phyloP scores from a whole-genome alignment of 2,329 filamentous ascomycete species.

The Zasmidium angulare region DNA sequence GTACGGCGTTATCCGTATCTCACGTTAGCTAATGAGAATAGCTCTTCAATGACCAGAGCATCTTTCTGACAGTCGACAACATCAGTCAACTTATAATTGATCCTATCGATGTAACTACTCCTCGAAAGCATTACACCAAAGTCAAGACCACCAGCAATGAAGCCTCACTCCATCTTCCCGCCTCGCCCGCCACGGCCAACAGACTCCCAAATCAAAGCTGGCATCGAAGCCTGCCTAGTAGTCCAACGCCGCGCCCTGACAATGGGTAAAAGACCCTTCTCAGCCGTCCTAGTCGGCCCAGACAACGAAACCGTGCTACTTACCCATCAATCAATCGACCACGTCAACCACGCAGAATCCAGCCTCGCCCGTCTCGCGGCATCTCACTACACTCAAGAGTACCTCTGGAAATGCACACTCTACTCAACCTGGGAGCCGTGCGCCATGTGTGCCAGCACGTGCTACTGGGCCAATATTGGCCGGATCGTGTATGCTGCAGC shows the following conservation, averaged over 20 bases:
- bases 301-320: conserved; percentile 52
- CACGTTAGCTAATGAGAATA: not conserved
- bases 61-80: not conserved
- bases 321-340: conserved; percentile 52
- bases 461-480: conserved; percentile 56
- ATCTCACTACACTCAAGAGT: conserved; percentile 49
- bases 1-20: not conserved
- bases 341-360: conserved; percentile 55
- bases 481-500: conserved; percentile 53
- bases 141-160: not conserved
- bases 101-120: too few relatives aligned
- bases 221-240: conserved; percentile 40
- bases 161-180: conserved; percentile 32
- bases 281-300: conserved; percentile 49
- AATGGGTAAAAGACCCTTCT: conserved; percentile 52
- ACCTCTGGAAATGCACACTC: conserved; percentile 51
- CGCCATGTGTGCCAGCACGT: conserved; percentile 52
- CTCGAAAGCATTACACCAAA: too few relatives aligned
- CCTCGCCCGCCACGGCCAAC: conserved; percentile 37
- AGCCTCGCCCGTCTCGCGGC: conserved; percentile 52
- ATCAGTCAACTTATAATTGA: too few relatives aligned
- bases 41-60: not conserved
- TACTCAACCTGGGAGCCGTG: conserved; percentile 58
- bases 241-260: conserved; percentile 47
- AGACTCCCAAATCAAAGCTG: conserved; percentile 41